phyloP scores from a whole-genome alignment of 345 rosid species.

The Psidium friedrichsthalianum region DNA sequence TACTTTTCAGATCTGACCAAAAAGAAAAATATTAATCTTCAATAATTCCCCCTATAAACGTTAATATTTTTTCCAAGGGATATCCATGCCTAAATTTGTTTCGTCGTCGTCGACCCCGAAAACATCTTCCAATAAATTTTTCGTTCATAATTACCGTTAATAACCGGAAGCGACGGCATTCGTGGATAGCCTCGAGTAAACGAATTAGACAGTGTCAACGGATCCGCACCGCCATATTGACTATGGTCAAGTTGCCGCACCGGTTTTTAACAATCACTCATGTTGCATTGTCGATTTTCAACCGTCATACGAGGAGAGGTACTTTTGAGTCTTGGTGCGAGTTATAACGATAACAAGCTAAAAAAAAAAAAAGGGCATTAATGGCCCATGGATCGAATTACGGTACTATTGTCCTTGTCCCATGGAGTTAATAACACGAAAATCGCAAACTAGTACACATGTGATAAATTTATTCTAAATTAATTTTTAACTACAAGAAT shows the following conservation, averaged over 20 bases:
- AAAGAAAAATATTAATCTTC: background rate
- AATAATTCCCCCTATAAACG: background rate
- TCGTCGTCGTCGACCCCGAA: too few relatives aligned
- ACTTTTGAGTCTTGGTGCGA: background rate
- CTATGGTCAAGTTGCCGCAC: too few relatives aligned
- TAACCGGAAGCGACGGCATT: background rate
- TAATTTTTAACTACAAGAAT: too few relatives aligned
- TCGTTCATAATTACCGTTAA: background rate
- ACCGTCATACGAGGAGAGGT: background rate
- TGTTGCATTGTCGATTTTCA: background rate
- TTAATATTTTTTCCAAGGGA: background rate
- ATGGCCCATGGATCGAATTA: background rate
- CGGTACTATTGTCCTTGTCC: too few relatives aligned
- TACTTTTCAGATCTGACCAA: background rate
- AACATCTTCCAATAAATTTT: background rate
- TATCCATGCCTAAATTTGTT: background rate
- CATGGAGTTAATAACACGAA: too few relatives aligned
- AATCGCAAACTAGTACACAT: too few relatives aligned
- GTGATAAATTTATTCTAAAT: too few relatives aligned
- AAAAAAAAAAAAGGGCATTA: background rate
- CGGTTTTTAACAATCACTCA: too few relatives aligned
- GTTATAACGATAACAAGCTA: background rate
- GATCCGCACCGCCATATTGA: too few relatives aligned
- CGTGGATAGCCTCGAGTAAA: too few relatives aligned
- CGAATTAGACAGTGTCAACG: too few relatives aligned